These are phyloP conservation scores for Mucuna pruriens DNA, from an alignment of 306 rosid species.

Conservation along the genomic window DNA sequence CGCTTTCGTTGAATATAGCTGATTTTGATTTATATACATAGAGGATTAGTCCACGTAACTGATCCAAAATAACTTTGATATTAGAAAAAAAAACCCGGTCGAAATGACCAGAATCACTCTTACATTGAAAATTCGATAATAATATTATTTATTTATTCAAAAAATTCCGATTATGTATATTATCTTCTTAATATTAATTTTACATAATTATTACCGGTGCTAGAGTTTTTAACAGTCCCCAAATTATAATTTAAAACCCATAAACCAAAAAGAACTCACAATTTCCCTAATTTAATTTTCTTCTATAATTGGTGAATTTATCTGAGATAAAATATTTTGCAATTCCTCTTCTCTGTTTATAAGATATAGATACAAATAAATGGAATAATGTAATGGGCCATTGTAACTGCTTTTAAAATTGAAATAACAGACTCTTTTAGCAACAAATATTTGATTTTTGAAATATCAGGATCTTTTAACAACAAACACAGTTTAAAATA, in stretches of 20 bases:
- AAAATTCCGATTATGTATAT: no score
- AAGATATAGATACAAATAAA: neutral
- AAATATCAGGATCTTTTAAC: neutral
- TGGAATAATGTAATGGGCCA: neutral
- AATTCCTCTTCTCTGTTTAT: neutral
- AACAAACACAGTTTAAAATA: neutral
- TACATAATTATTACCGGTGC: no score
- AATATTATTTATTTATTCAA: no score
- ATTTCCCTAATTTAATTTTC: neutral
- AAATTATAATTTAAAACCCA: neutral
- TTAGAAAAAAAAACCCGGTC: no score
- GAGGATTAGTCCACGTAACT: no score
- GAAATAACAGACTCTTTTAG: neutral
- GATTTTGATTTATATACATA: no score
- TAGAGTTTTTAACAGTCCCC: no score
- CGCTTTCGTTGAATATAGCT: no score
- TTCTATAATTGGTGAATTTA: neutral
- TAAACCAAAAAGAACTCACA: neutral
- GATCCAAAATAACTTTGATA: no score
- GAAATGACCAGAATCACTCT: no score
- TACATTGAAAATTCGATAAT: no score
- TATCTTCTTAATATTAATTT: no score
- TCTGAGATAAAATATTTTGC: neutral
- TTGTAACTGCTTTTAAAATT: neutral
- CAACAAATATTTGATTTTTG: neutral